Evolutionary conservation across 768 basidiomycete genomes (phyloP).

Genomic region (Coprinellus micaceus): DNA sequence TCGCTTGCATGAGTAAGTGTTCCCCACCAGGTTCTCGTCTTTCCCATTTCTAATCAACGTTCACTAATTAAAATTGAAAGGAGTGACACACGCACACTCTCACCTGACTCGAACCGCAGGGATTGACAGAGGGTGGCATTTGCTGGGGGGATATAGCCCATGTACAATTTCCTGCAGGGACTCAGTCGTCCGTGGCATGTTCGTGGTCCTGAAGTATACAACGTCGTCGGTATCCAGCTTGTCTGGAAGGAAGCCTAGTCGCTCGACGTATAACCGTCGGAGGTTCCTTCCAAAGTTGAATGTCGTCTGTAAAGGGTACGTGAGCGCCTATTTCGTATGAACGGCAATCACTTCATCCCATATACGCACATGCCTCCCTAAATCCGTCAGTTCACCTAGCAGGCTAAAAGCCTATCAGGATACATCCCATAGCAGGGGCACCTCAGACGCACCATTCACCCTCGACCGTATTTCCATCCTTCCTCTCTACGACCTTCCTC

Average conservation of each 20-base stretch:
- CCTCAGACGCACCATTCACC: slow-evolving; percentile 57
- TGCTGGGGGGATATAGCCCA: slow-evolving; percentile 61
- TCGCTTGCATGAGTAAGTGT: slow-evolving; percentile 64
- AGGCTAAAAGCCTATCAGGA: slow-evolving; percentile 37
- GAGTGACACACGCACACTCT: background rate
- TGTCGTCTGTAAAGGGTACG: slow-evolving; percentile 47
- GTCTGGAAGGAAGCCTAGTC: slow-evolving; percentile 64
- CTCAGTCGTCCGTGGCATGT: slow-evolving; percentile 74
- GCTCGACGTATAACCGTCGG: slow-evolving; percentile 63
- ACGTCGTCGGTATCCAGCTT: slow-evolving; percentile 37
- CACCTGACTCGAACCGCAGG: slow-evolving; percentile 60
- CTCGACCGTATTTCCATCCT: slow-evolving; percentile 48
- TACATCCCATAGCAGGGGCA: background rate
- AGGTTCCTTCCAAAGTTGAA: slow-evolving; percentile 57
- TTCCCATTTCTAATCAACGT: slow-evolving; percentile 51
- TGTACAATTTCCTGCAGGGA: slow-evolving; percentile 70
- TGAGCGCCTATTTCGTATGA: background rate
- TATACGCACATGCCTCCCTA: slow-evolving; percentile 56
- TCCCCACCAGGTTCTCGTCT: slow-evolving; percentile 71
- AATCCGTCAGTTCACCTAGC: slow-evolving; percentile 67
- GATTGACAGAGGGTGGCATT: slow-evolving; percentile 39
- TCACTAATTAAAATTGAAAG: background rate
- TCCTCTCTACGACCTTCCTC: slow-evolving; percentile 50
- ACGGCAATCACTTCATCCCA: background rate
- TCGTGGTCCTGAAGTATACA: slow-evolving; percentile 70